phyloP scores from a whole-genome alignment of 768 basidiomycete genomes.

The Leccinum truebloodii region DNA sequence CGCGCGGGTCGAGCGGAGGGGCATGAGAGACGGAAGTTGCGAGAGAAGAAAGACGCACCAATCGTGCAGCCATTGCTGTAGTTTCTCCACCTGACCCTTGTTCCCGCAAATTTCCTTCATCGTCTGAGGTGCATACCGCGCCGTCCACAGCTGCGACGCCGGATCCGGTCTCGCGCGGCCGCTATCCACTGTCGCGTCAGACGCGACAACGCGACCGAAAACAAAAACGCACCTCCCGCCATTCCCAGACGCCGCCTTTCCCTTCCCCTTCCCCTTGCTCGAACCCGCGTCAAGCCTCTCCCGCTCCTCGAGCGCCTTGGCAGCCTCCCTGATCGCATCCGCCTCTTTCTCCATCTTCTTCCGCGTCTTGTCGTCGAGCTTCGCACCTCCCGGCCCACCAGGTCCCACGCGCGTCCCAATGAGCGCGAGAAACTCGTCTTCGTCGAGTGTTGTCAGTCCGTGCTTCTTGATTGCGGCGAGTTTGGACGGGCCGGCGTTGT shows the following conservation, averaged over 20 bases:
- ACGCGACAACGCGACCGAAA: background rate
- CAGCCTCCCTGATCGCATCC: slow-evolving; percentile 68
- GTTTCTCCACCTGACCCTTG: slow-evolving; percentile 86
- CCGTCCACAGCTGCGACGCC: slow-evolving; percentile 86
- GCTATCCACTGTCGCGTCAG: background rate
- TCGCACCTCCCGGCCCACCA: slow-evolving; percentile 32
- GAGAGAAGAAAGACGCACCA: slow-evolving; percentile 58
- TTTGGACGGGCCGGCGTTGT: slow-evolving; percentile 86
- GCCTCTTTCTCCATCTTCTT: slow-evolving; percentile 84
- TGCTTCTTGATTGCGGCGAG: slow-evolving; percentile 85
- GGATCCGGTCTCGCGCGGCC: slow-evolving; percentile 42
- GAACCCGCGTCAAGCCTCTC: slow-evolving; percentile 52
- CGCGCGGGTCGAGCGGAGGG: background rate
- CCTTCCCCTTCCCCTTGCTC: slow-evolving; percentile 24
- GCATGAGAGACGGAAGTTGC: background rate
- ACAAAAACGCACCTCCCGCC: slow-evolving; percentile 15
- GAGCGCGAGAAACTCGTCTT: slow-evolving; percentile 85
- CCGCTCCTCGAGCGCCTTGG: slow-evolving; percentile 74
- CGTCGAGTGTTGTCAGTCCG: slow-evolving; percentile 69
- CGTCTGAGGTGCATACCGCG: slow-evolving; percentile 86
- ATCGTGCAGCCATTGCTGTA: slow-evolving; percentile 82
- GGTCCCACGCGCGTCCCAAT: slow-evolving; percentile 71
- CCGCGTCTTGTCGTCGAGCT: slow-evolving; percentile 74
- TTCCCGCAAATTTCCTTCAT: slow-evolving; percentile 95
- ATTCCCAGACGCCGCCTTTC: slow-evolving; percentile 8